A percentile compares a stretch with the other conserved stretches of the same genome.
phyloP scores from a whole-genome alignment of 179 eudicot species.

The Beta macrorhiza region DNA sequence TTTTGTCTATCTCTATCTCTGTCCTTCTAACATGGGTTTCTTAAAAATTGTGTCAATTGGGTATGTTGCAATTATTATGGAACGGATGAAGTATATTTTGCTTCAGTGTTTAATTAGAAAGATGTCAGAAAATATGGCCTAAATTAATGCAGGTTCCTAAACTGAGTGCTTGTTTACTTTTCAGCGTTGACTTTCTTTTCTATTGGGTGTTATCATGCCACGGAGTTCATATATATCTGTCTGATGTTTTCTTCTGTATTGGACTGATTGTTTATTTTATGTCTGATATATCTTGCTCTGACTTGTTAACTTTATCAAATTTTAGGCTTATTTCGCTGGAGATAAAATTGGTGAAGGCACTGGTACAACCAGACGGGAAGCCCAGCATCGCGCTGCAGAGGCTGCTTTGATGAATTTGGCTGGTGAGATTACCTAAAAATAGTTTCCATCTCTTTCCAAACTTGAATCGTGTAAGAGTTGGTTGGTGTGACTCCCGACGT shows the following conservation, averaged over 20 bases:
- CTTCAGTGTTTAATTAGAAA: neutral
- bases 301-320: neutral
- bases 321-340: constrained; percentile 79
- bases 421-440: constrained; percentile 42
- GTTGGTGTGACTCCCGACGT: too few species aligned
- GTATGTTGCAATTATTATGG: too few species aligned
- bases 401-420: constrained; percentile 85
- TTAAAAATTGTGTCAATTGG: too few species aligned
- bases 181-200: neutral
- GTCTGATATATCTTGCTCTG: neutral
- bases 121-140: neutral
- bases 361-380: constrained; percentile 83
- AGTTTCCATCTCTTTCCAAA: neutral
- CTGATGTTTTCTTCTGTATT: neutral
- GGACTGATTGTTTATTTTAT: neutral
- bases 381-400: constrained; percentile 85
- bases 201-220: neutral
- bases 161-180: neutral
- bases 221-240: neutral
- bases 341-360: constrained; percentile 82
- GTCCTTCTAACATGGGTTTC: too few species aligned
- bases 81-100: neutral
- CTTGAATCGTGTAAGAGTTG: too few species aligned
- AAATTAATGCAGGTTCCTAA: too few species aligned
- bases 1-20: too few species aligned